A percentile compares a stretch with the other conserved stretches of the same genome.
phyloP scores from a whole-genome alignment of 2,329 filamentous ascomycete species.

The Fusarium graminum region DNA sequence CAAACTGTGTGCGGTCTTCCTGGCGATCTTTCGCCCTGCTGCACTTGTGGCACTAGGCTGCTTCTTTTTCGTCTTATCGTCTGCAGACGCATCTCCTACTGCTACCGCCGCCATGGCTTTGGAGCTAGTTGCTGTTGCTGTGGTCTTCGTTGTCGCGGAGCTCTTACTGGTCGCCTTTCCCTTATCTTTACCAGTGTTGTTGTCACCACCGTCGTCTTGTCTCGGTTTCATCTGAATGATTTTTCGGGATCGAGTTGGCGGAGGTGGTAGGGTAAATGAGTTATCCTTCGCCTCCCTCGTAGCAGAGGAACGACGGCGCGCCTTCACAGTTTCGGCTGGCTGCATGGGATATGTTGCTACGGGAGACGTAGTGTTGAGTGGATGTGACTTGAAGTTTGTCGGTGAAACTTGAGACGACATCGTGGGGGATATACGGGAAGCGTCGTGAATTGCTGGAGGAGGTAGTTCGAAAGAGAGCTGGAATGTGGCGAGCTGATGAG shows the following conservation, averaged over 20 bases:
- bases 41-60: constrained; percentile 81
- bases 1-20: constrained; percentile 95
- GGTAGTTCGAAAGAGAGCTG: constrained; percentile 81
- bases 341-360: constrained; percentile 60
- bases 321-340: constrained; percentile 65
- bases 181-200: constrained; percentile 44
- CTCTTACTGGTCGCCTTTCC: constrained; percentile 44
- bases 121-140: constrained; percentile 32
- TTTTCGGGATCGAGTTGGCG: constrained; percentile 90
- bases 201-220: constrained; percentile 55
- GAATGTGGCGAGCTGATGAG: constrained; percentile 69
- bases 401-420: constrained; percentile 45
- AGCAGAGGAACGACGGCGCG: constrained; percentile 65
- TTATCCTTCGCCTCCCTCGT: constrained; percentile 65
- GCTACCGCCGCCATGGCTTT: constrained; percentile 40
- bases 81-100: constrained; percentile 37
- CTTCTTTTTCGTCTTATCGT: constrained; percentile 75
- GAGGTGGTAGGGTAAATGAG: constrained; percentile 86
- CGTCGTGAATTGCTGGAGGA: constrained; percentile 75
- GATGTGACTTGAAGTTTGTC: constrained; percentile 52
- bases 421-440: constrained; percentile 61
- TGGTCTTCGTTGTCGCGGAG: constrained; percentile 30
- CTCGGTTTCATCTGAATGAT: constrained; percentile 97
- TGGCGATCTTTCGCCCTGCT: constrained; percentile 91
- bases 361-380: constrained; percentile 44